Evolutionary conservation across 1,284 basidiomycete species (phyloP).

Genomic region (Amylostereum areolatum): DNA sequence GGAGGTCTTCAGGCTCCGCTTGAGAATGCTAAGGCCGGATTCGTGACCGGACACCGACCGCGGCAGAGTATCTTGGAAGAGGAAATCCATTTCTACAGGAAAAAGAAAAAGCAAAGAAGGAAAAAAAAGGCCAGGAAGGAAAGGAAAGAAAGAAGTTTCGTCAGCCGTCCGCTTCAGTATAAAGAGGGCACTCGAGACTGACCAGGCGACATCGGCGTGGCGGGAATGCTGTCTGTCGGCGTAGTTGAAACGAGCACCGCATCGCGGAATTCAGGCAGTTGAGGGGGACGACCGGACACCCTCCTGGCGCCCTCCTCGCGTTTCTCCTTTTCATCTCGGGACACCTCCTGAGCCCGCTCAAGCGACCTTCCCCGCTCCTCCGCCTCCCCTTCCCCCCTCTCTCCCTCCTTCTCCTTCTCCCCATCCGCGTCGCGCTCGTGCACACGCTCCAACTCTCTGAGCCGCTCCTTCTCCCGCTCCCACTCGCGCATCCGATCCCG

Average conservation of each 20-base stretch:
- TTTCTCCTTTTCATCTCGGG: no score
- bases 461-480: constrained; percentile 17
- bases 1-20: constrained; percentile 63
- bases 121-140: background rate
- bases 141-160: background rate
- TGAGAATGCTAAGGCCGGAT: constrained; percentile 36
- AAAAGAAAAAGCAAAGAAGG: background rate
- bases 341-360: no score
- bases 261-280: background rate
- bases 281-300: no score
- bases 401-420: constrained; percentile 5
- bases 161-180: background rate
- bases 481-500: constrained; percentile 17
- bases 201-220: constrained; percentile 8
- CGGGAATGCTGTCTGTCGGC: constrained; percentile 3
- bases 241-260: constrained; percentile 1
- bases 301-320: no score
- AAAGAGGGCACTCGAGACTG: background rate
- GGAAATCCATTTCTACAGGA: constrained; percentile 12
- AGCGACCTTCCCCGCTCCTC: background rate
- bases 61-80: constrained; percentile 14
- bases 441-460: constrained; percentile 15
- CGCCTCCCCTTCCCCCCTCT: background rate
- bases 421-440: constrained; percentile 12
- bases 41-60: constrained; percentile 19